phyloP scores from a whole-genome alignment of 169 alveolate genomes.

The Besnoitia besnoiti region DNA sequence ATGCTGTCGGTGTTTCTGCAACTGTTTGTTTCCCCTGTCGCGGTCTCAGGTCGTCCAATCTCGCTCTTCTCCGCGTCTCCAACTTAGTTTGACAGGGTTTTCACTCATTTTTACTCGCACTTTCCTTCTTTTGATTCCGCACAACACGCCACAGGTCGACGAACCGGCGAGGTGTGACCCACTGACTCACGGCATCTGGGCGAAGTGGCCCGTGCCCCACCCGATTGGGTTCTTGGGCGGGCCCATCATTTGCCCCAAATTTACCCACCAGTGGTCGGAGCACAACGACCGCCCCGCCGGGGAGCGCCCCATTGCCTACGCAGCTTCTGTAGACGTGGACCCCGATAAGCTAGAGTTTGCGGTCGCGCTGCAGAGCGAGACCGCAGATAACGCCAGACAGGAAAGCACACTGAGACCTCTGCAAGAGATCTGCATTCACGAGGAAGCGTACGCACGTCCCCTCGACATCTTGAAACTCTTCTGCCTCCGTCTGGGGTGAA shows the following conservation, averaged over 20 bases:
- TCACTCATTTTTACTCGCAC: not conserved
- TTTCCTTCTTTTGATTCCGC: constrained; percentile 41
- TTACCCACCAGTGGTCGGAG: constrained; percentile 9
- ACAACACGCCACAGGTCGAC: constrained; percentile 4
- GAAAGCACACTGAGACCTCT: not conserved
- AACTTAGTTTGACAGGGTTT: not conserved
- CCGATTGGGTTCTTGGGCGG: constrained; percentile 45
- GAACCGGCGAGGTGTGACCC: constrained; percentile 5
- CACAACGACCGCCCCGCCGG: constrained; percentile 24
- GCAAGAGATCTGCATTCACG: constrained; percentile 23
- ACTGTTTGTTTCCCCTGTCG: not conserved
- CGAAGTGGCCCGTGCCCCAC: constrained; percentile 46
- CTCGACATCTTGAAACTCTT: constrained; percentile 19
- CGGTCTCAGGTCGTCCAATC: not conserved
- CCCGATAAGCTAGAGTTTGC: constrained; percentile 8
- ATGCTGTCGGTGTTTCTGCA: no score
- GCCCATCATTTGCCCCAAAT: constrained; percentile 15
- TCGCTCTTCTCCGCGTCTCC: not conserved
- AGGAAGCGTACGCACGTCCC: not conserved
- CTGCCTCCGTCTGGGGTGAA: not conserved
- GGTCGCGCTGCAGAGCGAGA: not conserved
- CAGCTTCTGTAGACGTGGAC: constrained; percentile 34
- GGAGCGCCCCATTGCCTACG: constrained; percentile 16
- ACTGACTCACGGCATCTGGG: constrained; percentile 31
- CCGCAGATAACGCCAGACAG: not conserved